These are phyloP conservation scores for Penicillium lagena DNA, from an alignment of 495 filamentous ascomycete genomes.

Conservation along the genomic window DNA sequence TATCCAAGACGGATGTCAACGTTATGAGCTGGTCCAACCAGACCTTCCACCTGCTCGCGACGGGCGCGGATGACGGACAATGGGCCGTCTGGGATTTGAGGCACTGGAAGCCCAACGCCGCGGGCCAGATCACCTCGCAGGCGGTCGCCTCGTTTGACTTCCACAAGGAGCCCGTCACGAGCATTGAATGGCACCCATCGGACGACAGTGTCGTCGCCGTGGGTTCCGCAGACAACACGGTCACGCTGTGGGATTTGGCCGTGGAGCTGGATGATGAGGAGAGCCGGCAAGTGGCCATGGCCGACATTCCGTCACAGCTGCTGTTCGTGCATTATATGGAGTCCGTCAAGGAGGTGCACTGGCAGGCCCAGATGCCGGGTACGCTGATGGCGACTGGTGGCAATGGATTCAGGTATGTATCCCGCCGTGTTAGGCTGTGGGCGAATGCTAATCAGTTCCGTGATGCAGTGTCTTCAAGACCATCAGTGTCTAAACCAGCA, in stretches of 20 bases:
- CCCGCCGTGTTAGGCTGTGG: not conserved
- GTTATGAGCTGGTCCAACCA: conserved; percentile 90
- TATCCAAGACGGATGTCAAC: conserved; percentile 83
- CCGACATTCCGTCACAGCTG: conserved; percentile 88
- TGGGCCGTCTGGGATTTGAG: conserved; percentile 97
- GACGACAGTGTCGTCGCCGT: conserved; percentile 93
- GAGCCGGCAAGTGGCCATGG: conserved; percentile 77
- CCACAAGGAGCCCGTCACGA: conserved; percentile 93
- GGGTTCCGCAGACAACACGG: conserved; percentile 85
- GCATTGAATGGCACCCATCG: conserved; percentile 93
- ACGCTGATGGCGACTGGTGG: conserved; percentile 83
- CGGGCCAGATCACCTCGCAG: conserved; percentile 42
- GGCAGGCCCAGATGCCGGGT: conserved; percentile 96
- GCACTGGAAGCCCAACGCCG: conserved; percentile 73
- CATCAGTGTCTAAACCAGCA: conserved; percentile 42
- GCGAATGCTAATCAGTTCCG: conserved; percentile 12
- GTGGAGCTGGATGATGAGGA: conserved; percentile 97
- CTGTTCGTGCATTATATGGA: conserved; percentile 96
- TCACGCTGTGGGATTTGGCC: conserved; percentile 94
- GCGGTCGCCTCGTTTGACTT: conserved; percentile 87
- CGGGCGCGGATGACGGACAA: conserved; percentile 86
- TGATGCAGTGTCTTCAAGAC: conserved; percentile 46
- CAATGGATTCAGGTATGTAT: conserved; percentile 63
- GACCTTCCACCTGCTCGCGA: conserved; percentile 82
- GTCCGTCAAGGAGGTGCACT: conserved; percentile 88